Evolutionary conservation across 768 basidiomycete genomes (phyloP).

Genomic region (Kwoniella bestiolae): DNA sequence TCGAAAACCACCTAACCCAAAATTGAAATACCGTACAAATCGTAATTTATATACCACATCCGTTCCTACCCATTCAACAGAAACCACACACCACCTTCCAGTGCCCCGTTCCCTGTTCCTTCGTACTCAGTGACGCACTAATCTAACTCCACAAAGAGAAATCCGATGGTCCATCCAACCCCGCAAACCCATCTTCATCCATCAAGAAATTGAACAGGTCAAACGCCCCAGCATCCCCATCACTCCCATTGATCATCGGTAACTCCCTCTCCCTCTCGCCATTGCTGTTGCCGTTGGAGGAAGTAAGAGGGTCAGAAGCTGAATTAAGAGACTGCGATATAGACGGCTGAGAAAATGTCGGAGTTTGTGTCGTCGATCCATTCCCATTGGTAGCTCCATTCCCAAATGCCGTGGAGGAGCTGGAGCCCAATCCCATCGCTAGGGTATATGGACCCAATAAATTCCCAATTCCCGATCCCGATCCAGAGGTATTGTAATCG

Average conservation of each 20-base stretch:
- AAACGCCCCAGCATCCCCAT: constrained; percentile 24
- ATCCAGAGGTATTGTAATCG: not conserved
- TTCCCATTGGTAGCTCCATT: not conserved
- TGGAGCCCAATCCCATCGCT: not conserved
- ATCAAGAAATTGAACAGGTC: constrained; percentile 52
- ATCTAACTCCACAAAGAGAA: constrained; percentile 28
- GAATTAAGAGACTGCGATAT: not conserved
- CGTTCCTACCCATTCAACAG: not conserved
- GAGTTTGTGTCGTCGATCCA: not conserved
- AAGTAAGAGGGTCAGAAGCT: not conserved
- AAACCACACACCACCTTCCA: not conserved
- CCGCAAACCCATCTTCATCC: constrained; percentile 47
- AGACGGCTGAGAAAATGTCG: not conserved
- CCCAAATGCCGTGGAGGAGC: not conserved
- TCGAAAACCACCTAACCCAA: too few species aligned
- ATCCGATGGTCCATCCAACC: constrained; percentile 26
- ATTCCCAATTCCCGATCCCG: not conserved
- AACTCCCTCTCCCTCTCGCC: not conserved
- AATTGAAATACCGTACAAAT: not conserved
- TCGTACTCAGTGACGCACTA: too few species aligned
- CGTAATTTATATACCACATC: not conserved
- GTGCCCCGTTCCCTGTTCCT: too few species aligned
- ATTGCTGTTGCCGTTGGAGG: constrained; percentile 1
- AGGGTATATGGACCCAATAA: constrained; percentile 2
- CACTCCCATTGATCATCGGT: constrained; percentile 21